A percentile compares a stretch with the other conserved stretches of the same genome.
Conservation (phyloP, 371 early-diverging fungal genomes). For the Mortierella sp. region DNA sequence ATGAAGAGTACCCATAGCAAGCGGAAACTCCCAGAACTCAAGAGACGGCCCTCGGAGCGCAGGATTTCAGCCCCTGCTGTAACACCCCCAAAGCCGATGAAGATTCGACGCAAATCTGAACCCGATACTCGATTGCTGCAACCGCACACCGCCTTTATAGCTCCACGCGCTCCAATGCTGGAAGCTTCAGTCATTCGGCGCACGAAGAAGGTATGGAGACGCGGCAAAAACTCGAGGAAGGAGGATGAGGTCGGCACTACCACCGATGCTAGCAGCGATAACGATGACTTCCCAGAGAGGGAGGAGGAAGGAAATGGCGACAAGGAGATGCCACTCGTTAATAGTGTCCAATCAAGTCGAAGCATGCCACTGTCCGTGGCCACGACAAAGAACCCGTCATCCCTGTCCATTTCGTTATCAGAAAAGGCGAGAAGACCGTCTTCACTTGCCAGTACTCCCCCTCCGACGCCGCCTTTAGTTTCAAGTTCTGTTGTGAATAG, state of each 20-base stretch:
- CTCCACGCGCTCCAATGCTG: too few species aligned
- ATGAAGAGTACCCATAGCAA: too few species aligned
- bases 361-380: not conserved
- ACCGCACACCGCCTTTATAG: too few species aligned
- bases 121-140: too few species aligned
- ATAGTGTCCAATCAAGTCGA: not conserved
- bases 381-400: not conserved
- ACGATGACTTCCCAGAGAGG: not conserved
- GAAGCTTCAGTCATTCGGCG: constrained; percentile 10
- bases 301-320: not conserved
- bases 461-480: not conserved
- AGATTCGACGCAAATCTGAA: too few species aligned
- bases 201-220: constrained; percentile 37
- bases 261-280: constrained; percentile 14
- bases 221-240: constrained; percentile 41
- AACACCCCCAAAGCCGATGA: too few species aligned
- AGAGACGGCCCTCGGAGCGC: too few species aligned
- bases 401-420: not conserved
- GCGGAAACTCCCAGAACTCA: too few species aligned
- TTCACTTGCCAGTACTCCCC: not conserved
- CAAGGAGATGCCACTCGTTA: not conserved
- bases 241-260: constrained; percentile 38
- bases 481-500: not conserved
- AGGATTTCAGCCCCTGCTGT: too few species aligned
- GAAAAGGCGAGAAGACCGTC: not conserved